Evolutionary conservation across 441 rosid species (phyloP).

Genomic region (Heliophila coronopifolia): DNA sequence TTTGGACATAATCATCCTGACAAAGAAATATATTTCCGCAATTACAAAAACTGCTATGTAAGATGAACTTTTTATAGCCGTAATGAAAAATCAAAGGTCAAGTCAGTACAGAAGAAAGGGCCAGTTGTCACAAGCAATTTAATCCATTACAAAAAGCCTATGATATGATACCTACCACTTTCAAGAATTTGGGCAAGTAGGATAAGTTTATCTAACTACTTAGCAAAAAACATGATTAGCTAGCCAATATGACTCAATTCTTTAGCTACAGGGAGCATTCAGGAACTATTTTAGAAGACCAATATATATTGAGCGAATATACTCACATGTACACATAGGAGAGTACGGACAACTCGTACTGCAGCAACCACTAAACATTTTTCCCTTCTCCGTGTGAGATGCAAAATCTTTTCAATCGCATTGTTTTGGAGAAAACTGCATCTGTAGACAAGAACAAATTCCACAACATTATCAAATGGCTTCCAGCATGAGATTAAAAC

Average conservation of each 20-base stretch:
- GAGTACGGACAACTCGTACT: conserved; percentile 85
- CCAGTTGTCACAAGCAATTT: not conserved
- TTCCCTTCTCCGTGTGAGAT: conserved; percentile 82
- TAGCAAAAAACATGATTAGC: not conserved
- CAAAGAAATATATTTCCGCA: conserved; percentile 24
- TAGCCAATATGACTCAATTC: conserved; percentile 12
- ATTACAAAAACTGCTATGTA: not conserved
- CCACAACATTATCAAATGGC: conserved; percentile 12
- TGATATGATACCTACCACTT: conserved; percentile 7
- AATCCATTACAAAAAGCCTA: not conserved
- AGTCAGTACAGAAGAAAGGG: conserved; percentile 6
- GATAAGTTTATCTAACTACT: conserved; percentile 7
- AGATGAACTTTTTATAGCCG: conserved; percentile 2
- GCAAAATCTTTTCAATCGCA: conserved; percentile 75
- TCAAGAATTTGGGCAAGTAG: conserved; percentile 1
- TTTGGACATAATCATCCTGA: conserved; percentile 84
- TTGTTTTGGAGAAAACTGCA: conserved; percentile 86
- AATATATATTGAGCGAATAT: conserved; percentile 1
- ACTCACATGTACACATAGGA: conserved; percentile 85
- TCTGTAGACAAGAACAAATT: conserved; percentile 47
- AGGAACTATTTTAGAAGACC: conserved; percentile 4
- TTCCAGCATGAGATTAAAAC: conserved; percentile 14
- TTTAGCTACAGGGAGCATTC: conserved; percentile 6
- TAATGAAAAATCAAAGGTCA: not conserved
- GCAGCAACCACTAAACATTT: conserved; percentile 96